Evolutionary conservation across 192 early-diverging fungal genomes (phyloP).

Genomic region (Spinellus fusiger): DNA sequence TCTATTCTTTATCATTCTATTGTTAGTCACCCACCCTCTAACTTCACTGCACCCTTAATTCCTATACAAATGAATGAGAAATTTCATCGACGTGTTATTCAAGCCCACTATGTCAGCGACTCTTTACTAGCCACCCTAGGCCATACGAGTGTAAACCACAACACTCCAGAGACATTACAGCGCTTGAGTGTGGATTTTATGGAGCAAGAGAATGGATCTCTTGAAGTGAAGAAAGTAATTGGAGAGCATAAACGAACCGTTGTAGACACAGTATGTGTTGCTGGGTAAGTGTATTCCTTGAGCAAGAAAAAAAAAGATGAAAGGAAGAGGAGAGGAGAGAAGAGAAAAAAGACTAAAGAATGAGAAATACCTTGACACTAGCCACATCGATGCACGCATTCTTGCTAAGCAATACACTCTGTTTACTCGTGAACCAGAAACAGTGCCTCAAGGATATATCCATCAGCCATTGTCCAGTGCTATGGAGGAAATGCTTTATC

Average conservation of each 20-base stretch:
- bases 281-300: background rate
- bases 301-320: background rate
- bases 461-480: background rate
- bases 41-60: slow-evolving; percentile 1
- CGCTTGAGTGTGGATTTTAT: slow-evolving; percentile 2
- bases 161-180: background rate
- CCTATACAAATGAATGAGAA: background rate
- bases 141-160: no score
- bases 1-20: background rate
- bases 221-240: background rate
- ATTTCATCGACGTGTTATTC: background rate
- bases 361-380: no score
- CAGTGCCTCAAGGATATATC: background rate
- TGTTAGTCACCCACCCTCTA: slow-evolving; percentile 8
- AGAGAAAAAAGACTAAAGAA: background rate
- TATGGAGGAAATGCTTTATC: slow-evolving; percentile 1
- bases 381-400: background rate
- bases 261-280: background rate
- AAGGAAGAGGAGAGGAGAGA: background rate
- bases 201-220: background rate
- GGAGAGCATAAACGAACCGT: background rate
- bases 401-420: background rate
- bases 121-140: background rate
- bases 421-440: background rate
- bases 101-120: slow-evolving; percentile 5